Conservation (phyloP, 768 basidiomycete species). For the Amyloporia xantha region DNA sequence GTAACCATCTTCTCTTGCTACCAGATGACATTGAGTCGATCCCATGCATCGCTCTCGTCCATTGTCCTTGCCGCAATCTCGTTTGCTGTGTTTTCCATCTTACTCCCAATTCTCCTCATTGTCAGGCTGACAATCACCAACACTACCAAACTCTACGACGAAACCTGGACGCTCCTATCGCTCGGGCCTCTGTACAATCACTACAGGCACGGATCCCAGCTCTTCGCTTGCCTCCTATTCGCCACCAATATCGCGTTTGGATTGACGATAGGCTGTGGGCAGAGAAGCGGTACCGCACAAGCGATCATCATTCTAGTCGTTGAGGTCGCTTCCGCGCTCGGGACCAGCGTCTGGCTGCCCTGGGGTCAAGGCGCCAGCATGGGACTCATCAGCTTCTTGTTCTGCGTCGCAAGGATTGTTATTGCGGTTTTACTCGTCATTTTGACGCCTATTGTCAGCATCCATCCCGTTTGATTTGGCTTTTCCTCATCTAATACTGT, state of each 20-base stretch:
- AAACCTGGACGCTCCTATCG: slow-evolving; percentile 86
- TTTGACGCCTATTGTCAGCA: slow-evolving; percentile 76
- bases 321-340: slow-evolving; percentile 83
- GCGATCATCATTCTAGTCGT: slow-evolving; percentile 84
- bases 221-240: slow-evolving; percentile 80
- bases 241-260: slow-evolving; percentile 79
- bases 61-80: slow-evolving; percentile 77
- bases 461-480: slow-evolving; percentile 5
- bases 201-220: slow-evolving; percentile 87
- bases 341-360: slow-evolving; percentile 93
- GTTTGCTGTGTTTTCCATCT: slow-evolving; percentile 72
- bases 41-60: slow-evolving; percentile 47
- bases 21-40: slow-evolving; percentile 60
- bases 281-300: slow-evolving; percentile 86
- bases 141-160: slow-evolving; percentile 89
- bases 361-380: slow-evolving; percentile 97
- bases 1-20: slow-evolving; percentile 89
- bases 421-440: slow-evolving; percentile 88
- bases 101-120: slow-evolving; percentile 69
- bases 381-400: slow-evolving; percentile 91
- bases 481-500: not conserved
- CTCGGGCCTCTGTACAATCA: slow-evolving; percentile 94
- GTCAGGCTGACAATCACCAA: slow-evolving; percentile 71
- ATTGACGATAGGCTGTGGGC: slow-evolving; percentile 81
- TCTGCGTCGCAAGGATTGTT: slow-evolving; percentile 86